Base-by-base conservation (phyloP, 2,329 filamentous ascomycete genomes). In the Colletotrichum magnum region DNA sequence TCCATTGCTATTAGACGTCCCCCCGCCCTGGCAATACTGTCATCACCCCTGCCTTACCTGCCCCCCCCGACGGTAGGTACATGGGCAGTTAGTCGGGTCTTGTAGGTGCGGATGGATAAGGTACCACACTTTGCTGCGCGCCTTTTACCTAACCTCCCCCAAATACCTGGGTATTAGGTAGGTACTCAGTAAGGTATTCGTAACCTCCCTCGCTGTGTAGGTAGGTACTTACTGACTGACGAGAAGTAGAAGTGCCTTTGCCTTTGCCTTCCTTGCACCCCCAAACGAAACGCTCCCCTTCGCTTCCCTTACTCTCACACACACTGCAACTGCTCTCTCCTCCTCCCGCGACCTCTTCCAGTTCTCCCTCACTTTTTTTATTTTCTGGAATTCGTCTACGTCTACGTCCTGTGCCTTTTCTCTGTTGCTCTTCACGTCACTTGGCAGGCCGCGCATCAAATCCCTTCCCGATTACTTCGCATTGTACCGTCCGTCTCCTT, bases 261-360 rank as follows among this genome's bases (percentile, higher is more conserved):
- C 21, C 21, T 24, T 24, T 24, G 21, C 21, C 21, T 24, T 24
- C 21, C 56, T 57, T 69, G 56, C 62, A 66, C 51, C 48, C 65
- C 66, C 61, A 69, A 69, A 65, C 66, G 61, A 60, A 69, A 69
- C 54, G 62, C 45, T 47, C 18, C 16, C 45, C 45, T 36, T 36
- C 32, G 32, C 32, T 36, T 36, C 10, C 32, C 32, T 24, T 24
- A 24, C 21, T 24, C 32, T 36, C 32, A 36, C 32, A 36, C 32
- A 9, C 15, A 47, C 47, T 24, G 21, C 21, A 24, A 24, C 21
- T 24, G n/a, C 47, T 24, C 65, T 48, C 47, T 28, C 36, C 43
- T 51, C 45, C 26, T n/a, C 50, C 39, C n/a, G 39, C 43, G 24
- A 58, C 52, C 50, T 64, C 54, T 32, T 64, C 58, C 53, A 43